phyloP scores from a whole-genome alignment of 2,329 filamentous ascomycete genomes.

The Colletotrichum aenigma region DNA sequence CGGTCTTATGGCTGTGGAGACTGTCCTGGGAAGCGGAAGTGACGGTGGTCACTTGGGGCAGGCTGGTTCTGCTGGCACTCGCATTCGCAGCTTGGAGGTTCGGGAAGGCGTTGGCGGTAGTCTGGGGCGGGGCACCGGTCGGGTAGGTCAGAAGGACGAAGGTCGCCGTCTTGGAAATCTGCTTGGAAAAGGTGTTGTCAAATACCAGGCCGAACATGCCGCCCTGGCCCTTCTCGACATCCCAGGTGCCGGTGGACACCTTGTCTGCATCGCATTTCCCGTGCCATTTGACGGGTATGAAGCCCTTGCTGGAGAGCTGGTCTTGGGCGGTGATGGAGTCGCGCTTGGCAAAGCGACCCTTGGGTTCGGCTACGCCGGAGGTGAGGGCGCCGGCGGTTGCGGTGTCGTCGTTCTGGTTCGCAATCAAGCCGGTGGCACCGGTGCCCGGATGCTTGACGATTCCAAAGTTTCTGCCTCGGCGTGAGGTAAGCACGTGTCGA shows the following conservation, averaged over 20 bases:
- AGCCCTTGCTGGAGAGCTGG: slow-evolving; percentile 68
- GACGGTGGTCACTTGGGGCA: slow-evolving; percentile 49
- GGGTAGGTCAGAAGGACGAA: slow-evolving; percentile 95
- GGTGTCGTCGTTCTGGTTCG: slow-evolving; percentile 46
- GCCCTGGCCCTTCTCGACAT: slow-evolving; percentile 74
- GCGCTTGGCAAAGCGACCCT: slow-evolving; percentile 57
- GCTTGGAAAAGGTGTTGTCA: slow-evolving; percentile 98
- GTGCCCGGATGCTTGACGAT: slow-evolving; percentile 95
- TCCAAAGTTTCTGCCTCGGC: slow-evolving; percentile 76
- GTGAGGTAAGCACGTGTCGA: slow-evolving; percentile 1
- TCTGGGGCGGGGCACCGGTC: slow-evolving; percentile 77
- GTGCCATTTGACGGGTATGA: slow-evolving; percentile 79
- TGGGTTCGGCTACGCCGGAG: slow-evolving; percentile 46
- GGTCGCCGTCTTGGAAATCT: slow-evolving; percentile 90
- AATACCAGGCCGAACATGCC: slow-evolving; percentile 98
- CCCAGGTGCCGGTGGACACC: slow-evolving; percentile 87
- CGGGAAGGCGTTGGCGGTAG: slow-evolving; percentile 68
- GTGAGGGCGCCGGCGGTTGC: slow-evolving; percentile 52
- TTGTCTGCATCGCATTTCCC: slow-evolving; percentile 97
- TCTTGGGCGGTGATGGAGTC: slow-evolving; percentile 66
- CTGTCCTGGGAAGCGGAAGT: slow-evolving; percentile 65
- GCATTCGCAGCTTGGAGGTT: slow-evolving; percentile 50
- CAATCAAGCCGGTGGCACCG: slow-evolving; percentile 55
- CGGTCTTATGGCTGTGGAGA: slow-evolving; percentile 55
- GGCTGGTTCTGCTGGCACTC: slow-evolving; percentile 51